Evolutionary conservation across 495 filamentous ascomycete genomes (phyloP), one percentile per base, ranked within the genome.

Genomic region (Hamigera avellanea): DNA sequence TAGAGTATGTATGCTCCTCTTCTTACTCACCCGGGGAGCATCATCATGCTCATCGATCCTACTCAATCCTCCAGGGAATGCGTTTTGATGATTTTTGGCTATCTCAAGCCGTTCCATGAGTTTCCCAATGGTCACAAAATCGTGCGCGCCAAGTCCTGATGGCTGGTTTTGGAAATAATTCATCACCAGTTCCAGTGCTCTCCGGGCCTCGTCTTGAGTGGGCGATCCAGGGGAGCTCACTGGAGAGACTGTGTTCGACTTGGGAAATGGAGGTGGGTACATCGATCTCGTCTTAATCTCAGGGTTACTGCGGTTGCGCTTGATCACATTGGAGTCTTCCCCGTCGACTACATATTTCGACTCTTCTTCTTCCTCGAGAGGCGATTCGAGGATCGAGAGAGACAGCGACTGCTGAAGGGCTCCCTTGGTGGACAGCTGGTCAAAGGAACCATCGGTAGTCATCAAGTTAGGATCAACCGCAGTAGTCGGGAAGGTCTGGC

Each of bases 91-190:
- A 34, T 40, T 41, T 32, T 73, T 70, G 14, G 75, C 74, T 16
- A 91, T 56, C 43, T 80, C 78, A n/a, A 95, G 70, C 52, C 87
- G 86, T 56, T 93, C 81, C 54, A 88, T 88, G 45, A 95, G 59
- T 45, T 85, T 88, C 6, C 83, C 73, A 34, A 98, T 81, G 21
- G 78, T 76, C 35, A 86, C 44, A 54, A 82, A 93, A 42, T 96
- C 91, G 52, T 86, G 77, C 19, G 85, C 79, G 14, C 79, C 72
- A 0, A 78, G 73, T 1, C 72, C 76, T 1, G 72, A 53, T 1
- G 81, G 76, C 46, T 86, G 77, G 31, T 80, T 74, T 44, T 83
- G 71, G 57, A 95, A 83, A 54, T 86, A 96, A 36, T 68, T 81
- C 60, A 93, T 74, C 1, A 96, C 71, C 9, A 89, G 72, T 49